Conservation (phyloP, 495 filamentous ascomycete genomes). For the Aspergillus haitiensis region DNA sequence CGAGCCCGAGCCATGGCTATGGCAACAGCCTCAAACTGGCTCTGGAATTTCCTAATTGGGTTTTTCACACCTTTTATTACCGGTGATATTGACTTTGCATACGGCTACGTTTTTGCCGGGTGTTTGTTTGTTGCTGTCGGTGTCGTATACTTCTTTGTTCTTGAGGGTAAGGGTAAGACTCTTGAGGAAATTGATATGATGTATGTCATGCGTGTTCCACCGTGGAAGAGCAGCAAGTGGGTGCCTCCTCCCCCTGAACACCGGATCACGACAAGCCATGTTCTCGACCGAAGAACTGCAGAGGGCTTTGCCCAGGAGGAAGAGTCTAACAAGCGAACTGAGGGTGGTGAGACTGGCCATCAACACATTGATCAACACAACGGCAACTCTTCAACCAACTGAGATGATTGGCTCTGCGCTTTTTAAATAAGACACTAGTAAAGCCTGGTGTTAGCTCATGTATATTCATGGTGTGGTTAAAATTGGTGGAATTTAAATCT, state of each 20-base stretch:
- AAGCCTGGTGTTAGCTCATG: no score
- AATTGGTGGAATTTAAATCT: no score
- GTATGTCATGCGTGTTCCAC: slow-evolving; percentile 50
- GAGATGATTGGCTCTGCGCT: no score
- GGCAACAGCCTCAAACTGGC: slow-evolving; percentile 80
- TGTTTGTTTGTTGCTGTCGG: slow-evolving; percentile 65
- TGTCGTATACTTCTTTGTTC: slow-evolving; percentile 72
- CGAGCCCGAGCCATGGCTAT: slow-evolving; percentile 72
- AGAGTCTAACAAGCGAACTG: background rate
- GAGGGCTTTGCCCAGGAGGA: background rate
- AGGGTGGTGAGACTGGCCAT: no score
- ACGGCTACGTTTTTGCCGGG: slow-evolving; percentile 76
- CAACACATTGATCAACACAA: no score
- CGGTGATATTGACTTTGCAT: slow-evolving; percentile 64
- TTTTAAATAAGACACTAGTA: no score
- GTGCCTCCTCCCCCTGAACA: background rate
- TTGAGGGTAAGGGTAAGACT: slow-evolving; percentile 63
- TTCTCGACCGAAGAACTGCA: background rate
- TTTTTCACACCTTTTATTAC: slow-evolving; percentile 81
- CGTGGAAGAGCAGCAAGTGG: slow-evolving; percentile 45
- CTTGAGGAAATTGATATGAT: slow-evolving; percentile 83
- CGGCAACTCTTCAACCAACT: no score
- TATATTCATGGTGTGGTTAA: no score
- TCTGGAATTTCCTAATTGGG: slow-evolving; percentile 81
- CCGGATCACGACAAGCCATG: background rate